These are phyloP conservation scores for Tuber borchii DNA, from an alignment of 495 filamentous ascomycete species.

Conservation along the genomic window DNA sequence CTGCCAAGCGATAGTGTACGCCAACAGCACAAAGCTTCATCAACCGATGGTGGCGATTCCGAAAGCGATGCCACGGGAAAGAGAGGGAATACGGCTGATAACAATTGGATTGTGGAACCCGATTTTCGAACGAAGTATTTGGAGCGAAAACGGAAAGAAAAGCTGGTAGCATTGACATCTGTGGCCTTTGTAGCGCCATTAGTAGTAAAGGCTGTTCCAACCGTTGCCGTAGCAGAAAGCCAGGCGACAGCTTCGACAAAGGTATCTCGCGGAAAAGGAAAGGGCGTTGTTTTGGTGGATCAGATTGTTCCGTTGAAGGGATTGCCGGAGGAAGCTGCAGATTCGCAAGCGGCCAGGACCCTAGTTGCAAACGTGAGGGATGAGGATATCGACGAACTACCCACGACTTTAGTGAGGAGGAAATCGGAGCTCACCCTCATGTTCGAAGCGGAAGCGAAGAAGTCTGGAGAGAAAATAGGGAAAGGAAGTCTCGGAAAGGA, in stretches of 20 bases:
- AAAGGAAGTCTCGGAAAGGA: slow-evolving; percentile 23
- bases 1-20: slow-evolving; percentile 28
- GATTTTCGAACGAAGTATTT: slow-evolving; percentile 40
- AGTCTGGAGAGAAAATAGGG: slow-evolving; percentile 17
- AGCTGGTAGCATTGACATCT: slow-evolving; percentile 22
- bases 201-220: slow-evolving; percentile 9
- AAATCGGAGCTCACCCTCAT: slow-evolving; percentile 33
- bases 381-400: slow-evolving; percentile 22
- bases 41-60: slow-evolving; percentile 7
- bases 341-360: slow-evolving; percentile 6
- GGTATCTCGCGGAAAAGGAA: slow-evolving; percentile 24
- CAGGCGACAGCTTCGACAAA: slow-evolving; percentile 13
- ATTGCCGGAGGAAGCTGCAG: slow-evolving; percentile 19
- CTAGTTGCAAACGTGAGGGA: slow-evolving; percentile 15
- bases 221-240: slow-evolving; percentile 20
- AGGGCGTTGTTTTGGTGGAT: slow-evolving; percentile 30
- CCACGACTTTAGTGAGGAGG: slow-evolving; percentile 23
- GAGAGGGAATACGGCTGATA: slow-evolving; percentile 15
- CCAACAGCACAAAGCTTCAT: slow-evolving; percentile 18
- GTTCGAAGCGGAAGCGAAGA: slow-evolving; percentile 32
- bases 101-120: slow-evolving; percentile 38
- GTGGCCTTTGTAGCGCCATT: neutral
- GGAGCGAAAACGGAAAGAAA: slow-evolving; percentile 35
- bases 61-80: slow-evolving; percentile 12
- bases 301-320: slow-evolving; percentile 38